phyloP scores from a whole-genome alignment of 2,329 filamentous ascomycete species.

The Nemania sp. region DNA sequence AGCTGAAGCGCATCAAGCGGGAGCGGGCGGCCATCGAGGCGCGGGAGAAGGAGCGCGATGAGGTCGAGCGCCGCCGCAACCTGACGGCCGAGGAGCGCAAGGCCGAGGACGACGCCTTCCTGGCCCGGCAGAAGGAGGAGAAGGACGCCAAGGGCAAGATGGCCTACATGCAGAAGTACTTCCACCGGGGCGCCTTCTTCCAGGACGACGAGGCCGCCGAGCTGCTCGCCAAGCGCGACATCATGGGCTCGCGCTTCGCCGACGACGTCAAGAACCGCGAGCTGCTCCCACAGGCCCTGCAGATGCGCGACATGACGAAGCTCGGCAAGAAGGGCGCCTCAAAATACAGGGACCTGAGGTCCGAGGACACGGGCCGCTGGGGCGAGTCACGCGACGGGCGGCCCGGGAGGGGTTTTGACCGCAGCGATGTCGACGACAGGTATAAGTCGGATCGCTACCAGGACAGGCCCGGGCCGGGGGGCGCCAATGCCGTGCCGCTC shows the following conservation, averaged over 20 bases:
- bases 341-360: slow-evolving; percentile 84
- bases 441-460: slow-evolving; percentile 67
- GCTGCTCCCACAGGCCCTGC: slow-evolving; percentile 85
- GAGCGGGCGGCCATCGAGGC: slow-evolving; percentile 83
- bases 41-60: slow-evolving; percentile 82
- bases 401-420: slow-evolving; percentile 46
- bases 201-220: slow-evolving; percentile 77
- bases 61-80: slow-evolving; percentile 85
- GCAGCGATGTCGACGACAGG: slow-evolving; percentile 62
- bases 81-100: slow-evolving; percentile 84
- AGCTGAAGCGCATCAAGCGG: slow-evolving; percentile 85
- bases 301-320: slow-evolving; percentile 91
- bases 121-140: slow-evolving; percentile 80
- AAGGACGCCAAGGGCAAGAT: slow-evolving; percentile 79
- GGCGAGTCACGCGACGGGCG: slow-evolving; percentile 64
- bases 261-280: slow-evolving; percentile 86
- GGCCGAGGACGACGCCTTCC: slow-evolving; percentile 78
- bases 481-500: slow-evolving; percentile 72
- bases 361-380: slow-evolving; percentile 90
- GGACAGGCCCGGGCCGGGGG: slow-evolving; percentile 53
- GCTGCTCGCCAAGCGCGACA: slow-evolving; percentile 77
- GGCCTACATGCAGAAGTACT: slow-evolving; percentile 92
- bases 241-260: slow-evolving; percentile 82
- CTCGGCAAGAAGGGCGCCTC: slow-evolving; percentile 90
- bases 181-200: slow-evolving; percentile 96